These are phyloP conservation scores for Thielaviopsis ethacetica DNA, from an alignment of 2,329 filamentous ascomycete species.

Conservation along the genomic window DNA sequence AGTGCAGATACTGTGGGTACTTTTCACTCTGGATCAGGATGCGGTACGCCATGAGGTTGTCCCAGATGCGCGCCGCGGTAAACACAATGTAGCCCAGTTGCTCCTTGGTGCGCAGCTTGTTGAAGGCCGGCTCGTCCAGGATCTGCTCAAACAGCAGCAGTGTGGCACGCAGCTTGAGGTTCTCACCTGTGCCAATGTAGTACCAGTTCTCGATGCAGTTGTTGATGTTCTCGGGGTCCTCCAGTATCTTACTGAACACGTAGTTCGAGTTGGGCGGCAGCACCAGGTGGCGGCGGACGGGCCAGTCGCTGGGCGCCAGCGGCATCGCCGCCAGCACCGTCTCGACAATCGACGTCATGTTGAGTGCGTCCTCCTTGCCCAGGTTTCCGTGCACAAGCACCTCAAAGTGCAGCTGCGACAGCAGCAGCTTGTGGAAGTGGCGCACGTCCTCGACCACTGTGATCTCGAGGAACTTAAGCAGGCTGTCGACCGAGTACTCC, in stretches of 20 bases:
- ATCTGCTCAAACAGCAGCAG: conserved; percentile 75
- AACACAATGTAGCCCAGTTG: conserved; percentile 96
- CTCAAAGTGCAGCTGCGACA: conserved; percentile 77
- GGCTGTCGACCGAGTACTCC: conserved; percentile 64
- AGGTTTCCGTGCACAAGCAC: conserved; percentile 81
- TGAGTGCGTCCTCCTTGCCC: conserved; percentile 82
- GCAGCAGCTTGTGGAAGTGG: conserved; percentile 61
- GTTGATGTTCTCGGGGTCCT: conserved; percentile 79
- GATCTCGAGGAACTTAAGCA: conserved; percentile 57
- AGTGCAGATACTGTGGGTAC: conserved; percentile 67
- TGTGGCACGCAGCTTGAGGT: conserved; percentile 57
- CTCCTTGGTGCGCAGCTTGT: conserved; percentile 90
- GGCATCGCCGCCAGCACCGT: conserved; percentile 56
- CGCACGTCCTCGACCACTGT: conserved; percentile 61
- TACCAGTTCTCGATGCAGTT: conserved; percentile 70
- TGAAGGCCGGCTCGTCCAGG: conserved; percentile 82
- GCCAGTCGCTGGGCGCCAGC: conserved; percentile 65
- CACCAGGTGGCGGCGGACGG: conserved; percentile 58
- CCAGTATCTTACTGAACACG: conserved; percentile 63
- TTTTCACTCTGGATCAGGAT: conserved; percentile 91
- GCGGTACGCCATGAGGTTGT: conserved; percentile 71
- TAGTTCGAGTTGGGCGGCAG: conserved; percentile 69
- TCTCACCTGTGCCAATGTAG: conserved; percentile 50
- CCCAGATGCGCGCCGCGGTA: conserved; percentile 53
- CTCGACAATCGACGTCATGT: conserved; percentile 70